Evolutionary conservation across 2,329 filamentous ascomycete species (phyloP).

Genomic region (Colletotrichum orbiculare): DNA sequence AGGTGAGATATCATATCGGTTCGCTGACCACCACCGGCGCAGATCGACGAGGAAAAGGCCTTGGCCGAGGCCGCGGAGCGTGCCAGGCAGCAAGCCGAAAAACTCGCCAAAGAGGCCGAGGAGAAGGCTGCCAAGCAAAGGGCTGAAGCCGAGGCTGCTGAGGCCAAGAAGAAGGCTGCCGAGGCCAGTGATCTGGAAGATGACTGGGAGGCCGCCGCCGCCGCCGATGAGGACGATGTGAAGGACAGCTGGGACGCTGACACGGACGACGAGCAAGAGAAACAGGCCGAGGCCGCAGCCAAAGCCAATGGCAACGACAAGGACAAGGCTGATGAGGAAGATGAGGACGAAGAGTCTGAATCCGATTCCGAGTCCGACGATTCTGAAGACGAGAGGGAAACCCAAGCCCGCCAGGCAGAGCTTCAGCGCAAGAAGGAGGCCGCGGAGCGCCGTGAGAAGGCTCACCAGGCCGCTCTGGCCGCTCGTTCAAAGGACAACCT

Average conservation of each 20-base stretch:
- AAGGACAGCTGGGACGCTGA: conserved; percentile 98
- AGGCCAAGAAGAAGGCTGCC: conserved; percentile 64
- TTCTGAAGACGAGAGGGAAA: conserved; percentile 75
- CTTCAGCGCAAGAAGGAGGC: conserved; percentile 88
- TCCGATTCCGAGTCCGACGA: conserved; percentile 58
- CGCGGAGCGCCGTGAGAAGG: conserved; percentile 86
- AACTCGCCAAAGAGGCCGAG: conserved; percentile 70
- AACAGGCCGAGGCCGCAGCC: conserved; percentile 45
- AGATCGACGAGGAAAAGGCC: conserved; percentile 81
- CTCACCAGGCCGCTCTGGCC: conserved; percentile 90
- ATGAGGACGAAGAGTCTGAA: conserved; percentile 62
- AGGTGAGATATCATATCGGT: background rate
- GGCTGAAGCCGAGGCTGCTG: conserved; percentile 66
- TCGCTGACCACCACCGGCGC: no score
- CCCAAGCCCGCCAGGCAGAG: conserved; percentile 78
- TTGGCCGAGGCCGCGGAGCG: conserved; percentile 83
- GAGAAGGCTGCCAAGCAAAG: conserved; percentile 68
- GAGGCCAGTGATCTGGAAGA: conserved; percentile 74
- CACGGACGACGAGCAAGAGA: conserved; percentile 74
- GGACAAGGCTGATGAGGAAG: conserved; percentile 57
- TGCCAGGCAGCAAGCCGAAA: conserved; percentile 75
- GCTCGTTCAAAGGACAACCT: conserved; percentile 94
- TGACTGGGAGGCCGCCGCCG: conserved; percentile 89
- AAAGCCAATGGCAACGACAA: conserved; percentile 43
- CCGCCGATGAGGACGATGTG: conserved; percentile 78